A percentile compares a stretch with the other conserved stretches of the same genome.
These are phyloP conservation scores for Chalciporus piperatus DNA, from an alignment of 768 basidiomycete genomes.

Conservation along the genomic window DNA sequence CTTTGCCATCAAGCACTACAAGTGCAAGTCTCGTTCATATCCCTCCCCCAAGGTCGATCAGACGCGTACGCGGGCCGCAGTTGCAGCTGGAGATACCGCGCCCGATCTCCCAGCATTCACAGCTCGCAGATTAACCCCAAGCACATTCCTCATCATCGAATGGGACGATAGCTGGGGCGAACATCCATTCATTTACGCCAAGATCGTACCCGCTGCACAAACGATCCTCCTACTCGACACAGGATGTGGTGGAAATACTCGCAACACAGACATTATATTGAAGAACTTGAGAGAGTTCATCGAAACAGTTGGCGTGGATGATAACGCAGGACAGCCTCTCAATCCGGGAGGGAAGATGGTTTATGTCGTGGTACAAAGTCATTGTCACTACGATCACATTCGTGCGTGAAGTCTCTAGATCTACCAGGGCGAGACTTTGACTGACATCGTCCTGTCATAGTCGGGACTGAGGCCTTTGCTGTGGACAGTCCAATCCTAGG, in stretches of 20 bases:
- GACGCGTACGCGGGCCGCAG: too few relatives aligned
- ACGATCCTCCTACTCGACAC: constrained; percentile 53
- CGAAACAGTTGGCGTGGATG: constrained; percentile 41
- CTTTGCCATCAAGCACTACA: neutral
- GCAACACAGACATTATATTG: constrained; percentile 38
- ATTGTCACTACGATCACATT: constrained; percentile 61
- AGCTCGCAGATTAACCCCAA: constrained; percentile 32
- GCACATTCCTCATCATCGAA: constrained; percentile 47
- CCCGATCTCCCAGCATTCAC: constrained; percentile 32
- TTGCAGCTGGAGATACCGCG: neutral
- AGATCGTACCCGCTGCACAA: constrained; percentile 35
- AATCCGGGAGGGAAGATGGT: constrained; percentile 40
- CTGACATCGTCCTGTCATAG: constrained; percentile 22
- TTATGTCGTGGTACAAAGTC: constrained; percentile 49
- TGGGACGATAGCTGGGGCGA: constrained; percentile 51
- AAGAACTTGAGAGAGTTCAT: constrained; percentile 48
- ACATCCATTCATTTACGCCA: constrained; percentile 55
- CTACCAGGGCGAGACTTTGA: neutral
- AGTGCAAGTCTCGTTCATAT: neutral
- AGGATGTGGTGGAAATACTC: constrained; percentile 50
- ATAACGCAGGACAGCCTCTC: constrained; percentile 43
- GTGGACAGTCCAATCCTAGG: constrained; percentile 45
- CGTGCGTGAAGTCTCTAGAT: constrained; percentile 33
- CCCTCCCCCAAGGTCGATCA: neutral
- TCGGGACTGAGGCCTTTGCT: constrained; percentile 51